A percentile compares a stretch with the other conserved stretches of the same genome.
These are phyloP conservation scores for Schizothecium vesticola DNA, from an alignment of 495 filamentous ascomycete genomes.

Conservation along the genomic window DNA sequence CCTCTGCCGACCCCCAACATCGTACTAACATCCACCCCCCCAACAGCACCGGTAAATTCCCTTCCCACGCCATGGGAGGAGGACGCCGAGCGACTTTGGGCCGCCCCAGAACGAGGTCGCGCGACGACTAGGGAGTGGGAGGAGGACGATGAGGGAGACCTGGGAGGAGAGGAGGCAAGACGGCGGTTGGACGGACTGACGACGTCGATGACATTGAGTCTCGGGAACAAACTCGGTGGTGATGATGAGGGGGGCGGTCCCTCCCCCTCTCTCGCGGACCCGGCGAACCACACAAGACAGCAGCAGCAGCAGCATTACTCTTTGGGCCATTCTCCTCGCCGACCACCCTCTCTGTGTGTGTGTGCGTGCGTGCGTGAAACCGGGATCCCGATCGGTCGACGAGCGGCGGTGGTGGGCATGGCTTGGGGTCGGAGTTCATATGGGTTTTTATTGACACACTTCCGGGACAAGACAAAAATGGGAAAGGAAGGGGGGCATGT, in stretches of 20 bases:
- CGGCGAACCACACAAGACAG: not conserved
- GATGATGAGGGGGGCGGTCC: not conserved
- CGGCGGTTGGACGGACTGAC: not conserved
- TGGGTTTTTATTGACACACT: constrained; percentile 1
- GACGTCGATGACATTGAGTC: not conserved
- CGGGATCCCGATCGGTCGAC: not conserved
- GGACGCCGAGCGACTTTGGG: not conserved
- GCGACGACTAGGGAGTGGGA: not conserved
- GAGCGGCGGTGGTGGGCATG: not conserved
- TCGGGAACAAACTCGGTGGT: not conserved
- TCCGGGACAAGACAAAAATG: not conserved
- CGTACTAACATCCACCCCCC: constrained; percentile 8
- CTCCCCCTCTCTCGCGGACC: not conserved
- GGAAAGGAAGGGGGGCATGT: not conserved
- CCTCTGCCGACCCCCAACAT: not conserved
- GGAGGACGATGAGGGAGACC: not conserved
- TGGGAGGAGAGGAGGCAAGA: not conserved
- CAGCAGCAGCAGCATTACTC: not conserved
- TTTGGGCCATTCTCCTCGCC: constrained; percentile 1
- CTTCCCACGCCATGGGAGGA: not conserved
- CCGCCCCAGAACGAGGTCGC: not conserved
- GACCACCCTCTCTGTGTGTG: not conserved
- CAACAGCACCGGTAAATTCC: constrained; percentile 29
- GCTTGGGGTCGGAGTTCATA: constrained; percentile 10
- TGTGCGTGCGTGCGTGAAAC: not conserved